Conservation (phyloP, 805 yeast genomes). For the Zygosaccharomyces gambellarensis region DNA sequence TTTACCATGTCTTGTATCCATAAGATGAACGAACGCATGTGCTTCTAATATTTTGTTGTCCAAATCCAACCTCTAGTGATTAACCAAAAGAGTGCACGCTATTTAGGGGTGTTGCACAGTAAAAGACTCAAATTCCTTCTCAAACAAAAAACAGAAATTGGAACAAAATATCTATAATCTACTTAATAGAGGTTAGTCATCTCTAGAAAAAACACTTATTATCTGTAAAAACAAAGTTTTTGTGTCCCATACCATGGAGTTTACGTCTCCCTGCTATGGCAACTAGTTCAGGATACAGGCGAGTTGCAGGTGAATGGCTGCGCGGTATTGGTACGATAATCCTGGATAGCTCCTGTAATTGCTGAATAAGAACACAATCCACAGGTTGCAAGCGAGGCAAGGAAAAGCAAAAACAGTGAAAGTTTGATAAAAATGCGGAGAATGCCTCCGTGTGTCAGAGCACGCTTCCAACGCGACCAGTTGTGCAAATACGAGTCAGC, state of each 20-base stretch:
- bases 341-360: slow-evolving; percentile 13
- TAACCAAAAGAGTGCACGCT: no score
- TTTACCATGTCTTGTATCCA: not conserved
- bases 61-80: no score
- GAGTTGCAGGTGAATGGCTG: slow-evolving; percentile 15
- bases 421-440: slow-evolving; percentile 21
- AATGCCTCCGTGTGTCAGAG: slow-evolving; percentile 19
- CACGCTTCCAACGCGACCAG: slow-evolving; percentile 37
- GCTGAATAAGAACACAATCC: slow-evolving; percentile 16
- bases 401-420: slow-evolving; percentile 30
- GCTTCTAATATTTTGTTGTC: no score
- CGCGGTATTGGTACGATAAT: slow-evolving; percentile 13
- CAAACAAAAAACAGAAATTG: no score
- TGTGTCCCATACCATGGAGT: not conserved
- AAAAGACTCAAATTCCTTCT: no score
- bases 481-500: slow-evolving; percentile 14
- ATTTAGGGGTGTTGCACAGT: no score
- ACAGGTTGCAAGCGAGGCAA: slow-evolving; percentile 21
- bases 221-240: not conserved
- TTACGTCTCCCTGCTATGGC: not conserved
- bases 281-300: slow-evolving; percentile 8
- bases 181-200: not conserved
- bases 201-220: not conserved
- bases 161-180: not conserved
- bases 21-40: not conserved